Base-by-base conservation (phyloP, 495 filamentous ascomycete species). In the Pseudotulostoma volvatum region DNA sequence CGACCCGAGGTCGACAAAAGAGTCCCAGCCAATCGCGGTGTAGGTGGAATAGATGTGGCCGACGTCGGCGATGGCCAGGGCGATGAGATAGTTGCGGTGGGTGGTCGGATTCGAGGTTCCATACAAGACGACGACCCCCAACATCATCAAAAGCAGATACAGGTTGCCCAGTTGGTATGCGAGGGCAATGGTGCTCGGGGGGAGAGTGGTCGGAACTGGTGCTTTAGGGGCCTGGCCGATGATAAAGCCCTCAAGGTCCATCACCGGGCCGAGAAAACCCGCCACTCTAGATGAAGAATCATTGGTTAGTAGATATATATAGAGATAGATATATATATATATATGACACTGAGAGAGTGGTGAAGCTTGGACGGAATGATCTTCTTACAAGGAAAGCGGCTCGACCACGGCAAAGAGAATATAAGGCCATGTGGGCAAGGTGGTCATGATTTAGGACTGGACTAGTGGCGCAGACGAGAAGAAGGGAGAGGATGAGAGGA, bases 1-100 rank as follows among this genome's bases (percentile, higher is more conserved):
- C 2, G 52, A 56, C 21, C 45, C 55, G 2, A 79, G 55, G 44
- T 76, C 65, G 11, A 70, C 14, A 36, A 72, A 67, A 11, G 51
- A 51, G 1, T 67, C 61, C 44, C 56, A 64, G 3, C 75, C 79
- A 44, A 85, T 65, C 2, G 55, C 70, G 44, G 65, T 58, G 31
- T 60, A 70, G 0, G 76, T 80, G 39, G 75, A 66, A 21, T 58
- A 73, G n/a, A 85, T 47, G 55, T 85, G 81, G 2, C 74, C 76
- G 36, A 84, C 55, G 44, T 85, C 81, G 9, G 69, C 78, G 18
- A 81, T 56, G 53, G 68, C 68, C 30, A 81, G 57, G 5, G 73
- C 76, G 14, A 77, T 46, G 17, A 85, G 53, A 50, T 81, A 84
- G 47, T 74, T 79, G 31, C 71, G 64, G 9, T 83, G 66, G 0